Evolutionary conservation across 2,329 filamentous ascomycete species (phyloP).

Genomic region (Trichoderma atrobrunneum): DNA sequence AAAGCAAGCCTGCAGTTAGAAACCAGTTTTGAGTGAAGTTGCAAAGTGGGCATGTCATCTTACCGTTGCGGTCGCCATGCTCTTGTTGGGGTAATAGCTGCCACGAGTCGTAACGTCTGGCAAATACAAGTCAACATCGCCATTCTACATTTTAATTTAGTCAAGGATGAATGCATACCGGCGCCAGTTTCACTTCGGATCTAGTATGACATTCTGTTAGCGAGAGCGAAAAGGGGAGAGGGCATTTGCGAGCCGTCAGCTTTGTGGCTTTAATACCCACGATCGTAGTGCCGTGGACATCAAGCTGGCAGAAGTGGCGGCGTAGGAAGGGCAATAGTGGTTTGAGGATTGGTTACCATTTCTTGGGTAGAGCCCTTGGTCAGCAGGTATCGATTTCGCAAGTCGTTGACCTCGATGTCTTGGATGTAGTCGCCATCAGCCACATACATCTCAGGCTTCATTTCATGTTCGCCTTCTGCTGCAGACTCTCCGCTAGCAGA

Average conservation of each 20-base stretch:
- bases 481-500: constrained; percentile 47
- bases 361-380: constrained; percentile 97
- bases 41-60: constrained; percentile 36
- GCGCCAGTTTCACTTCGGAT: constrained; percentile 99
- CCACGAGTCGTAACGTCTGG: constrained; percentile 97
- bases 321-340: constrained; percentile 29
- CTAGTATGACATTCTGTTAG: constrained; percentile 94
- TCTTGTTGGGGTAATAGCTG: constrained; percentile 96
- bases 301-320: constrained; percentile 33
- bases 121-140: constrained; percentile 53
- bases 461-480: constrained; percentile 46
- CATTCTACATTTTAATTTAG: constrained; percentile 35
- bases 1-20: neutral
- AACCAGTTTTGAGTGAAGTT: neutral
- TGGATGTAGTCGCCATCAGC: constrained; percentile 97
- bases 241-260: constrained; percentile 61
- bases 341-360: constrained; percentile 84
- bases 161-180: constrained; percentile 70
- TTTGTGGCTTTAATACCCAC: constrained; percentile 68
- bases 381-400: constrained; percentile 93
- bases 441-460: constrained; percentile 88
- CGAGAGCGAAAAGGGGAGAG: constrained; percentile 76
- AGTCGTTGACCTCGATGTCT: constrained; percentile 97
- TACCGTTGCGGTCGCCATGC: constrained; percentile 91
- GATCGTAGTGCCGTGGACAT: constrained; percentile 44